Conservation (phyloP, 2,329 filamentous ascomycete genomes). For the Aspergillus sp. region DNA sequence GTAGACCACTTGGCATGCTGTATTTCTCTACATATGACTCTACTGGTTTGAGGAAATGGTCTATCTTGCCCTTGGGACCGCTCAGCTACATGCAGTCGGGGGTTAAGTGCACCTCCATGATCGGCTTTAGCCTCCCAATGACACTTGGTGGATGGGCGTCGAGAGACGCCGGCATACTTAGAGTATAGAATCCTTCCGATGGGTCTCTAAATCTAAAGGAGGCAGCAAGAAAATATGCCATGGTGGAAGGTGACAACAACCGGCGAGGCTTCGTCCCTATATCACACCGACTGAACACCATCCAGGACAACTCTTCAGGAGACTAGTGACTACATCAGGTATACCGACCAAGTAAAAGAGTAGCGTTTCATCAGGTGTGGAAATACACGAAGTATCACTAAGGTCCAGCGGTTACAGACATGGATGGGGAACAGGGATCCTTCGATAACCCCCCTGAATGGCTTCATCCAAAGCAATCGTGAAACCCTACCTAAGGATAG, state of each 20-base stretch:
- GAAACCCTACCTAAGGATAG: neutral
- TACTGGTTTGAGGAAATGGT: neutral
- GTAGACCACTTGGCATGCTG: neutral
- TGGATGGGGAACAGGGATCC: neutral
- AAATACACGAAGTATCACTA: neutral
- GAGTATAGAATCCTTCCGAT: neutral
- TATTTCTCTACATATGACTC: neutral
- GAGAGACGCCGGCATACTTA: neutral
- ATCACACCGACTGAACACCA: neutral
- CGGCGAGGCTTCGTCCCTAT: neutral
- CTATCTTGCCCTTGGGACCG: neutral
- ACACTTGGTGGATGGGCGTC: neutral
- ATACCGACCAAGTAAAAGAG: neutral
- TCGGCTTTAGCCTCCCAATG: neutral
- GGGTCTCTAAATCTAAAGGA: neutral
- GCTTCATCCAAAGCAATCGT: neutral
- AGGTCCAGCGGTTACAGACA: slow-evolving; percentile 1
- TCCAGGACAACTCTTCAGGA: neutral
- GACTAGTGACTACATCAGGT: neutral
- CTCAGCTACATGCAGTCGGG: neutral
- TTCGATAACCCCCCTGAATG: neutral
- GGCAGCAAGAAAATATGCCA: neutral
- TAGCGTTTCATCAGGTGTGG: neutral
- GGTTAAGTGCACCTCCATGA: neutral
- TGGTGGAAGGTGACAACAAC: neutral